These are phyloP conservation scores for Coelastrella sp. DNA, from an alignment of 139 green algal species.

Conservation along the genomic window DNA sequence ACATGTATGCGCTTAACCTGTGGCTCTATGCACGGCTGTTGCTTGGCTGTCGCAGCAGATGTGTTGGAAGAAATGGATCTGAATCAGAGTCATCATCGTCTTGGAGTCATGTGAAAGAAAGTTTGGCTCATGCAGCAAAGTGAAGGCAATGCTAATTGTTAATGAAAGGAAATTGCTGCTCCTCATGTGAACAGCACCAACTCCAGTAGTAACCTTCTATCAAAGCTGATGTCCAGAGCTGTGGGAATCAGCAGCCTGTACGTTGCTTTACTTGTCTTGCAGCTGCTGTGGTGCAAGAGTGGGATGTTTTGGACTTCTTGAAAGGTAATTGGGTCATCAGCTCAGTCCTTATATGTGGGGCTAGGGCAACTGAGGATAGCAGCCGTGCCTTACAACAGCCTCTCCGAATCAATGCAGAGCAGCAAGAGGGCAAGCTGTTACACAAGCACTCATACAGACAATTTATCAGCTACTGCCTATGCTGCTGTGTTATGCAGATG, in stretches of 20 bases:
- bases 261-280: neutral
- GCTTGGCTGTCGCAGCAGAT: neutral
- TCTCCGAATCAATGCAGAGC: no score
- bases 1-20: neutral
- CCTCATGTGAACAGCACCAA: no score
- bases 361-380: neutral
- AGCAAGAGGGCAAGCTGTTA: no score
- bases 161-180: no score
- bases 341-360: neutral
- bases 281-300: slow-evolving; percentile 38
- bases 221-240: neutral
- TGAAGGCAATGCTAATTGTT: no score
- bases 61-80: no score
- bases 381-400: neutral
- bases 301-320: slow-evolving; percentile 31
- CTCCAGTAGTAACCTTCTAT: no score
- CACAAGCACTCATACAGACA: no score
- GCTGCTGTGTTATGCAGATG: slow-evolving; percentile 12
- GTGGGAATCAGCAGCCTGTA: neutral
- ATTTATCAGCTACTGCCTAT: no score
- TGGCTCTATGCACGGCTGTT: neutral
- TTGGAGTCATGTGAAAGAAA: no score
- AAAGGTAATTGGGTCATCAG: neutral
- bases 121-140: no score
- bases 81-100: no score